Base-by-base conservation (phyloP, 768 basidiomycete genomes). In the Termitomyces sp. region DNA sequence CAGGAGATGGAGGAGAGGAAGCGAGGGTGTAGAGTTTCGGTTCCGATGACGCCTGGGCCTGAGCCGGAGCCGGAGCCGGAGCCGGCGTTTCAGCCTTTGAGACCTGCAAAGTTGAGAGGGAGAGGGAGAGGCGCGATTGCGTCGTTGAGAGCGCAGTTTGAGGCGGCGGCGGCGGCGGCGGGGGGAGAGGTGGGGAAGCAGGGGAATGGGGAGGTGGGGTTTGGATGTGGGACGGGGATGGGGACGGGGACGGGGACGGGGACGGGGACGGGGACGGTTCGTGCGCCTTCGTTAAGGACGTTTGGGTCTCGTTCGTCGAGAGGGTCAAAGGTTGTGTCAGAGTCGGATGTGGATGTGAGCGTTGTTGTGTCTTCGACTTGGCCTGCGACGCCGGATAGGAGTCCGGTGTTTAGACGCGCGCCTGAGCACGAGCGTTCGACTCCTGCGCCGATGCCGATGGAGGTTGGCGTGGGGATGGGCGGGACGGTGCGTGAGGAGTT, bases 401-500 rank as follows among this genome's bases (percentile, higher is more conserved):
- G 71, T 19, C 72, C 74, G 0, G 76, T 77, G 2, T 78, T 77
- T 60, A 74, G 69, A 59, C 74, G 72, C 17, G 62, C 71, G 3
- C 48, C 48, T 51, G 53, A 9, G 64, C 59, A 1, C 66, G 5
- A 61, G 63, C 10, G 64, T 68, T 29, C 65, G 8, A 4, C 38
- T 11, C 34, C n/a, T n/a, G n/a, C 5, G 11, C n/a, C 17, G 29
- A n/a, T 53, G 40, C 44, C 43, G 5, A 58, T 63, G 42, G 58
- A 54, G 9, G 56, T 57, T 16, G 66, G 66, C 12, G 57, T n/a
- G 71, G 89, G 17, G 85, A 87, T 0, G 85, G 90, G 66, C 88
- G 85, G 2, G 89, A 93, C 63, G 88, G 92, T n/a, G 89, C 91
- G 1, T n/a, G 82, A 88, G 41, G 91, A 92, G 68, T 67, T 92